A percentile compares a stretch with the other conserved stretches of the same genome.
Conservation (phyloP, 768 basidiomycete genomes). For the Rhodotorula sphaerocarpa region DNA sequence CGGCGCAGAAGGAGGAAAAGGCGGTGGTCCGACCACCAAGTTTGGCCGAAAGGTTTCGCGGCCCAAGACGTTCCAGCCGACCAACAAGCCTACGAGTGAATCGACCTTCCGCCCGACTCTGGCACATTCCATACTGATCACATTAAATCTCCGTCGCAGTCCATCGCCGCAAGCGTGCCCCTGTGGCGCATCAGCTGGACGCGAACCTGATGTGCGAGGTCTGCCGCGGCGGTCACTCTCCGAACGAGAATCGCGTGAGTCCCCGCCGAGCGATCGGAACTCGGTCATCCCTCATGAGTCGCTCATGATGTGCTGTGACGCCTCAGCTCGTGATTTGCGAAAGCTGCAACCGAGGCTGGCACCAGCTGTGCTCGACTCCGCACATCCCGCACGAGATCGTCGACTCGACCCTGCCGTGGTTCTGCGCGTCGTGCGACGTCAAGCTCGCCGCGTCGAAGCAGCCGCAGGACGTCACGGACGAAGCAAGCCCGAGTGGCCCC, state of each 20-base stretch:
- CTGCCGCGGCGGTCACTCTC: conserved; percentile 19
- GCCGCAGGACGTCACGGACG: conserved; percentile 4
- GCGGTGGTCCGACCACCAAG: conserved; percentile 15
- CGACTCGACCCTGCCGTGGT: conserved; percentile 19
- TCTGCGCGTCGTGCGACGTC: conserved; percentile 18
- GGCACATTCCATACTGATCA: background rate
- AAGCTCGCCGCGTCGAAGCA: conserved; percentile 11
- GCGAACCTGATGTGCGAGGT: conserved; percentile 24
- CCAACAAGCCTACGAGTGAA: conserved; percentile 28
- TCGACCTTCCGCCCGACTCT: too few species aligned
- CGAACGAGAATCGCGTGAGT: conserved; percentile 20
- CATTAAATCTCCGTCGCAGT: background rate
- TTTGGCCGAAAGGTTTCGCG: conserved; percentile 32
- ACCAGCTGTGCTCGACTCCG: conserved; percentile 26
- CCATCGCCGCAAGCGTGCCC: conserved; percentile 16
- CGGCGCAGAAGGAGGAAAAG: conserved; percentile 1
- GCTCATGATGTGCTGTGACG: background rate
- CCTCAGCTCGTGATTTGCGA: conserved; percentile 33
- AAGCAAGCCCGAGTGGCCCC: background rate
- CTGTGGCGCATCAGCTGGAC: background rate
- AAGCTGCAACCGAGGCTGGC: conserved; percentile 21
- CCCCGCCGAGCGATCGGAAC: background rate
- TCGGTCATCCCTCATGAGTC: too few species aligned
- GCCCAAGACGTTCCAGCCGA: conserved; percentile 31
- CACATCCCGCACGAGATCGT: conserved; percentile 15